Evolutionary conservation across 805 yeast species (phyloP), one percentile per base, ranked within the genome.

Genomic region (Brettanomyces sp.): DNA sequence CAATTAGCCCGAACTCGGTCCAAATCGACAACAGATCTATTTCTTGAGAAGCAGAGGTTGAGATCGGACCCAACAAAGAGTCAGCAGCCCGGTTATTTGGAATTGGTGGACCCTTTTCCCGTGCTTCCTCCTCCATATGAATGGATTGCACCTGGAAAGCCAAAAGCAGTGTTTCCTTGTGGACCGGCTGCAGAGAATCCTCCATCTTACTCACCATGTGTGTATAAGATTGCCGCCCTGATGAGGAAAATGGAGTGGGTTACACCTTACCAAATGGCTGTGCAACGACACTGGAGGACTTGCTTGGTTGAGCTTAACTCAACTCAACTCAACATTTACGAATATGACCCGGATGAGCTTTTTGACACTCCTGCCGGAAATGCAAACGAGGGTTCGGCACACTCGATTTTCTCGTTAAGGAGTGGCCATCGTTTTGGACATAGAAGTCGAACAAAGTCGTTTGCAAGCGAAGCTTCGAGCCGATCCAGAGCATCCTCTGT

Each of bases 301-400:
- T 73, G 74, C 39, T 68, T 84, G 22, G 69, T 87, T 62, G 95
- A 85, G 56, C 67, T 90, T 43, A 88, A 90, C 68, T 85, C 91
- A 18, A 90, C 97, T 1, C 95, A 87, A 64, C 66, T 90, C 34
- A 85, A 85, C 61, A 67, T 90, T 45, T 85, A 84, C 60, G 55
- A 63, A 14, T 67, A 70, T 12, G 76, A 58, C n/a, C 30, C 21
- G 35, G 25, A 38, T 13, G 37, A 32, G 36, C 14, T 14, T 22
- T 14, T 32, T 14, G 23, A 13, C 38, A 18, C 42, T 24, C 42
- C 14, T 7, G 7, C 32, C 11, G 32, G 32, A 9, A 28, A 28
- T 28, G 32, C 9, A 7, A 28, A 28, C 11, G 3, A 9, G 32
- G 11, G 32, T 28, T 7, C 32, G 32, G 11, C 32, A 7, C 32